Conservation (phyloP, 1,284 basidiomycete species). For the Takashimella tepidaria region DNA sequence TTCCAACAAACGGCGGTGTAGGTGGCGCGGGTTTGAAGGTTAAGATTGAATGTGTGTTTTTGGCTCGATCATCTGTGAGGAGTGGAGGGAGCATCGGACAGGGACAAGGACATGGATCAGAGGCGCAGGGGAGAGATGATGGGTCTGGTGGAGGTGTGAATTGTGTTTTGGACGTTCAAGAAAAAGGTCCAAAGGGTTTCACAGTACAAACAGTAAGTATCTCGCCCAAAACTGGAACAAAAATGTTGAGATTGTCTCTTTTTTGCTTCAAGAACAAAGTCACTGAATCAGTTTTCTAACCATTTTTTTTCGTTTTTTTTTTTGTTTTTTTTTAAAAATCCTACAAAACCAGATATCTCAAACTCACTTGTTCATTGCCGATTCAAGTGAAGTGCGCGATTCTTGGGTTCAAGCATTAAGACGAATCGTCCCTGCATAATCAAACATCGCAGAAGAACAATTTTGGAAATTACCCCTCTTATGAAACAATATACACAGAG, state of each 20-base stretch:
- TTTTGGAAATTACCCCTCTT: too few species aligned
- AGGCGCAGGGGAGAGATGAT: constrained; percentile 6
- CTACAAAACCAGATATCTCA: neutral
- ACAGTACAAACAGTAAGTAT: constrained; percentile 42
- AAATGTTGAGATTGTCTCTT: too few species aligned
- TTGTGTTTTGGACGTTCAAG: constrained; percentile 32
- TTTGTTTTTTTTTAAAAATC: too few species aligned
- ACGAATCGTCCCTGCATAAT: neutral
- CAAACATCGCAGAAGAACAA: too few species aligned
- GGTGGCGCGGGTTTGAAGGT: constrained; percentile 36
- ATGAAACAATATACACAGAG: too few species aligned
- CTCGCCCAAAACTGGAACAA: too few species aligned
- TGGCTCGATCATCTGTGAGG: constrained; percentile 10
- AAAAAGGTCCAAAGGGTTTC: constrained; percentile 40
- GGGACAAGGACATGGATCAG: constrained; percentile 4
- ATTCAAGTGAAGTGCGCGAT: neutral
- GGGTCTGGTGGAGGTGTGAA: constrained; percentile 13
- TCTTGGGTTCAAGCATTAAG: neutral
- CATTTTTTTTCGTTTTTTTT: too few species aligned
- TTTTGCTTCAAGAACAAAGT: too few species aligned
- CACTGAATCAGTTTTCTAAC: too few species aligned
- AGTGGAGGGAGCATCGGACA: constrained; percentile 1
- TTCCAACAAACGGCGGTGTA: neutral
- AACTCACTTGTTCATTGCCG: neutral
- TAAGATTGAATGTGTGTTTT: constrained; percentile 50